Base-by-base conservation (phyloP, 2,329 filamentous ascomycete species). In the Dothistroma septosporum region DNA sequence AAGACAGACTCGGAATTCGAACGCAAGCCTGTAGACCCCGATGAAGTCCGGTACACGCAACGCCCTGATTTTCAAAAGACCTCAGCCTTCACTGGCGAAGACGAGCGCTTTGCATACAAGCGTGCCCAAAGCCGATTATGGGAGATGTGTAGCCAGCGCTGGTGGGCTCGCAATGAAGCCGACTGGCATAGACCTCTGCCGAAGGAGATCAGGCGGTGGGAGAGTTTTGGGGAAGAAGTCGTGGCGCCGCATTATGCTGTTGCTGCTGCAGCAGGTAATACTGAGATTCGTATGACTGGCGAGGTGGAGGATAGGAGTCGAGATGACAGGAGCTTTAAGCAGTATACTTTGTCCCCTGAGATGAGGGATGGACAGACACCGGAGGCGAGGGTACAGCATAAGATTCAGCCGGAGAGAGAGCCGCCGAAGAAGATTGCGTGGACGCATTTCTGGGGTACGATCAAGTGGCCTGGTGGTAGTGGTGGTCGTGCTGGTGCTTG, bases 71-170 rank as follows among this genome's bases (percentile, higher is more conserved):
- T 93, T 70, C 83, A 80, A 54, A 85, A 87, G 64, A 82, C 87
- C 0, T 78, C 81, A 11, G 85, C 83, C 0, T 89, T 93, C 69
- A 92, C 88, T 0, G 90, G 90, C 12, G 88, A 92, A 72, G 90
- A 93, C 72, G 90, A 93, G 73, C 80, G 85, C 12, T 94, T 94
- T 72, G 90, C 90, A 0, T 92, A 91, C 68, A 90, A 90, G 74
- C 81, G 90, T 24, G 90, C 90, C 1, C 81, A 85, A 48, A 90
- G 87, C 65, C 79, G 90, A n/a, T 77, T 94, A 2, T 94, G 89
- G 90, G 89, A 94, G 76, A 85, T 94, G 72, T 93, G 89, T 73
- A 85, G 88, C 19, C 80, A 79, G 41, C 78, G 82, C 62, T 93
- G 90, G 90, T 90, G 91, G 77, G 80, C 81, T 2, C 77, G 88